phyloP scores from a whole-genome alignment of 306 rosid genomes.

The Trifolium subterraneum region DNA sequence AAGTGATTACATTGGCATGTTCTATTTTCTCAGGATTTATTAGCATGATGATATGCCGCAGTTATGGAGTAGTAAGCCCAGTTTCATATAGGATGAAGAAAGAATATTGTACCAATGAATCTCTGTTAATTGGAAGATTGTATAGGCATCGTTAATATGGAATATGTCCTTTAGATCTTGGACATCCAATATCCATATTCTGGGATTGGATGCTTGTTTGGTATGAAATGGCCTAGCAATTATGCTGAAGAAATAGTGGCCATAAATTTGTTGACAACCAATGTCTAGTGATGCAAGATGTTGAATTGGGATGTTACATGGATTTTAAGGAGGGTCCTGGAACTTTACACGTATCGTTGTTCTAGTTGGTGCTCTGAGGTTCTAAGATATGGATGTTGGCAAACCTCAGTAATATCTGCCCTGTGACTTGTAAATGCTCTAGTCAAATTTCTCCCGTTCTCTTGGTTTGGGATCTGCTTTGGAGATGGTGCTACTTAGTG shows the following conservation, averaged over 20 bases:
- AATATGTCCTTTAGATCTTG: constrained; percentile 51
- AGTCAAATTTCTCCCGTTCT: constrained; percentile 28
- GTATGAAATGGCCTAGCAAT: constrained; percentile 44
- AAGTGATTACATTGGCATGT: constrained; percentile 51
- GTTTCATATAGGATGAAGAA: constrained; percentile 53
- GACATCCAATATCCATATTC: constrained; percentile 49
- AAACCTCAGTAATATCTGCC: constrained; percentile 36
- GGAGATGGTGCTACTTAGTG: constrained; percentile 43
- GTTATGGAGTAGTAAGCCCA: constrained; percentile 51
- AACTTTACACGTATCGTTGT: constrained; percentile 32
- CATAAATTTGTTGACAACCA: constrained; percentile 38
- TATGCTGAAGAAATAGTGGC: constrained; percentile 46
- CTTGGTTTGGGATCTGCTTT: constrained; percentile 32
- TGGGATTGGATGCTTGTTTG: constrained; percentile 42
- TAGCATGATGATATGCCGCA: constrained; percentile 49
- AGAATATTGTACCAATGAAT: constrained; percentile 50
- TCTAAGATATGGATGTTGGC: constrained; percentile 41
- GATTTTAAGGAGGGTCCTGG: constrained; percentile 47
- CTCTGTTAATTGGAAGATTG: constrained; percentile 49
- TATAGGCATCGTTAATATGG: constrained; percentile 44
- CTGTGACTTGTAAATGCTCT: constrained; percentile 27
- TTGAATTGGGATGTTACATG: constrained; percentile 39
- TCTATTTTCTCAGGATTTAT: constrained; percentile 52
- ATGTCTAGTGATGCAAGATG: constrained; percentile 43
- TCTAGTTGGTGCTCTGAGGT: constrained; percentile 43